These are phyloP conservation scores for Betula pendula DNA, from an alignment of 306 rosid genomes.

Conservation along the genomic window DNA sequence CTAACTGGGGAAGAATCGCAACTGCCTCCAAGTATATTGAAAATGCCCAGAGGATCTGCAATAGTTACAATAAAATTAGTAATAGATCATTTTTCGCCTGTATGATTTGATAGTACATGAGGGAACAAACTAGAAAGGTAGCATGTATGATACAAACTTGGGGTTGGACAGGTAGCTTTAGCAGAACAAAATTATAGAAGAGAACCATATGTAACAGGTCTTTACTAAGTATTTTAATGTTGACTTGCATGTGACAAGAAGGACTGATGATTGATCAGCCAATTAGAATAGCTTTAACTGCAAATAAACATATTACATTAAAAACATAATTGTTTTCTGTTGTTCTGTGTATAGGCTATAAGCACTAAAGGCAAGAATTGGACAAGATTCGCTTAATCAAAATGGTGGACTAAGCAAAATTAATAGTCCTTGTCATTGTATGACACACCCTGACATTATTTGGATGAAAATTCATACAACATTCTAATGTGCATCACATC, in stretches of 20 bases:
- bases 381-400: not conserved
- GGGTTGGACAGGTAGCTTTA: not conserved
- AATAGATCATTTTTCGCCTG: conserved; percentile 5
- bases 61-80: conserved; percentile 19
- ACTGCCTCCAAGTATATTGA: conserved; percentile 94
- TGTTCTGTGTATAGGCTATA: not conserved
- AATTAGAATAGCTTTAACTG: not conserved
- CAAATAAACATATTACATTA: not conserved
- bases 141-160: not conserved
- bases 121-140: conserved; percentile 20
- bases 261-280: not conserved
- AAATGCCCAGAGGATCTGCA: conserved; percentile 91
- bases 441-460: no score
- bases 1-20: conserved; percentile 86
- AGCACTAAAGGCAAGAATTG: not conserved
- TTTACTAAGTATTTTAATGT: not conserved
- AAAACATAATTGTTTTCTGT: not conserved
- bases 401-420: not conserved
- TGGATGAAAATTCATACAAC: no score
- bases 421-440: no score
- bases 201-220: not conserved
- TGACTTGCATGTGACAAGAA: not conserved
- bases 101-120: conserved; percentile 1
- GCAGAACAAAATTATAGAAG: not conserved
- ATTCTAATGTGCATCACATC: not conserved